Evolutionary conservation across 495 filamentous ascomycete species (phyloP), one percentile per base, ranked within the genome.

Genomic region (Endocarpon pusillum): DNA sequence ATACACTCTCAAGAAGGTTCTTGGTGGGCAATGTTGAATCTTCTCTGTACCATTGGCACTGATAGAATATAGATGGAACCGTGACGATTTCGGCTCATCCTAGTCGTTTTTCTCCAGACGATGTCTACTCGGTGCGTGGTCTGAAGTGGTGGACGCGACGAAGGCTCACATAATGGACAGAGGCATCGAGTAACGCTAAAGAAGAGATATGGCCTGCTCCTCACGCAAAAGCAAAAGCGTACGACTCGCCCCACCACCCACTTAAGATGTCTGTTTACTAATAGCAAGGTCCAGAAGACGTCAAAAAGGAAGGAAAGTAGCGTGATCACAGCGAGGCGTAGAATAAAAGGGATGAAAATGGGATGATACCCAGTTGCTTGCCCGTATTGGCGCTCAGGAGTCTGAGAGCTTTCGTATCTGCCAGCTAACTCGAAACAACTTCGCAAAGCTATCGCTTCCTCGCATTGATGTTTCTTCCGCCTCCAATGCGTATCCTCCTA

Each of bases 1-100:
- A 46, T 97, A 94, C 71, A 93, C 87, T 6, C 42, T 62, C 40
- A 58, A 62, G 58, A 62, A 62, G 53, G 49, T 55, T 29, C 1
- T 4, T 17, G 9, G 7, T 15, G 9, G 22, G 8, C n/a, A 16
- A 9, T n/a, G n/a, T n/a, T n/a, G n/a, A n/a, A n/a, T n/a, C n/a
- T 4, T 5, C 16, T 32, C 15, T 11, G n/a, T 32, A 1, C 12
- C 4, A 21, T 25, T 4, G n/a, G 3, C 14, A n/a, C 10, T 32
- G 14, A 22, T 23, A 89, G 58, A 67, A 84, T 42, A 58, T 73
- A 16, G 54, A 69, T 37, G 76, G 78, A 44, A 69, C 82, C 45
- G 78, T 94, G 49, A 91, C 91, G 47, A 91, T 87, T 64, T 85
- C 78, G 29, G 89, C 89, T 24, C 89, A 97, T 68, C 89, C 91